Evolutionary conservation across 2,329 filamentous ascomycete species (phyloP).

Genomic region (Sarocladium strictum): DNA sequence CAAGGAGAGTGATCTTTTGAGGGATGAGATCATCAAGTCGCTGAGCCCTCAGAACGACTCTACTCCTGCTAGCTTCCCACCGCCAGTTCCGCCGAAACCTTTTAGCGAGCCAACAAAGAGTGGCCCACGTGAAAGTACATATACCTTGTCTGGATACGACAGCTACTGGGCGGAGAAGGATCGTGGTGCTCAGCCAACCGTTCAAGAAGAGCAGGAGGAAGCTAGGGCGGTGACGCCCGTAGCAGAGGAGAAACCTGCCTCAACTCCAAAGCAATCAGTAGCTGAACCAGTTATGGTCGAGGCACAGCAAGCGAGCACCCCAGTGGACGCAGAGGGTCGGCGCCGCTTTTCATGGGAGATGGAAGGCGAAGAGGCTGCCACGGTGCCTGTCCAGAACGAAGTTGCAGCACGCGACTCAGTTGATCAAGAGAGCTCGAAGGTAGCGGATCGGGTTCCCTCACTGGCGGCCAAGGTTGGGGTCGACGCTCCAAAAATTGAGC

Average conservation of each 20-base stretch:
- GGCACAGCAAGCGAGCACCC: slow-evolving; percentile 8
- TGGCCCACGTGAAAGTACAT: slow-evolving; percentile 45
- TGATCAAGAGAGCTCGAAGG: background rate
- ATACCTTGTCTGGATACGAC: slow-evolving; percentile 61
- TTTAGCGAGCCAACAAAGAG: background rate
- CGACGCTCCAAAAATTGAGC: background rate
- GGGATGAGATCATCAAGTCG: slow-evolving; percentile 69
- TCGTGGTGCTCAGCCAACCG: background rate
- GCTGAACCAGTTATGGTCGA: slow-evolving; percentile 7
- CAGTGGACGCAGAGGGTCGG: slow-evolving; percentile 13
- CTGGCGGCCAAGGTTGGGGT: background rate
- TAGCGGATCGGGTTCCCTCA: background rate
- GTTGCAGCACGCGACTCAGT: background rate
- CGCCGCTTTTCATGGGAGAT: slow-evolving; percentile 33
- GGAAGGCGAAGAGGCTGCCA: slow-evolving; percentile 16
- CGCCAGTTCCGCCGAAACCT: background rate
- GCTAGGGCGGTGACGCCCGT: background rate
- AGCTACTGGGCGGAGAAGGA: slow-evolving; percentile 52
- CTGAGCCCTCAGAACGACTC: slow-evolving; percentile 40
- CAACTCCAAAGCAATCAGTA: background rate
- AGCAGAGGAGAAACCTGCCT: background rate
- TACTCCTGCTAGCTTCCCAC: background rate
- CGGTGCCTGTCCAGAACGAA: background rate
- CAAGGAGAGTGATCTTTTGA: slow-evolving; percentile 64
- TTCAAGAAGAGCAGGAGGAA: background rate